Percentiles rank a stretch among this genome's conserved stretches.
These are phyloP conservation scores for Verticillium dahliae DNA, from an alignment of 2,329 filamentous ascomycete genomes.

Conservation along the genomic window DNA sequence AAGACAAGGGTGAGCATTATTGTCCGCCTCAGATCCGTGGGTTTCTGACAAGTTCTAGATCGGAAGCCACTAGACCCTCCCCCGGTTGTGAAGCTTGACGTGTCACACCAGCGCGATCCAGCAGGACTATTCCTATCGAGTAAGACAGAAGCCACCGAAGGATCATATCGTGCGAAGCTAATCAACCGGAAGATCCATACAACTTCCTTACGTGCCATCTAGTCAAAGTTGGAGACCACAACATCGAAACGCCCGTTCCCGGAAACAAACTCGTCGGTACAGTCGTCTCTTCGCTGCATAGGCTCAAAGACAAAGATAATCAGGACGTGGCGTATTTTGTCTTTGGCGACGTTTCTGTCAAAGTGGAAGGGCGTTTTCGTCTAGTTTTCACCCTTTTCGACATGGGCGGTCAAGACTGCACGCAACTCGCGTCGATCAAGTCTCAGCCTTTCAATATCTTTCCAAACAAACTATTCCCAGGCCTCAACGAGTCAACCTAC, in stretches of 20 bases:
- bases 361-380: constrained; percentile 63
- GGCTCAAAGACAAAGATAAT: constrained; percentile 72
- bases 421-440: constrained; percentile 29
- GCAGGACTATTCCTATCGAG: constrained; percentile 36
- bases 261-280: constrained; percentile 59
- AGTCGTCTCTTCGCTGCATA: constrained; percentile 72
- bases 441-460: constrained; percentile 64
- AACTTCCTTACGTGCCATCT: constrained; percentile 41
- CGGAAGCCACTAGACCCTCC: constrained; percentile 86
- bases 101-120: constrained; percentile 37
- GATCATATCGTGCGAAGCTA: not conserved
- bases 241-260: constrained; percentile 15
- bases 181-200: constrained; percentile 32
- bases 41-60: constrained; percentile 35
- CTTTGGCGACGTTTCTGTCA: constrained; percentile 82
- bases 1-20: not conserved
- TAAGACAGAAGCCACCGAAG: constrained; percentile 31
- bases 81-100: constrained; percentile 68
- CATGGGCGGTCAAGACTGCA: constrained; percentile 14
- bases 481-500: constrained; percentile 75
- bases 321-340: constrained; percentile 80
- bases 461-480: constrained; percentile 64
- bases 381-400: constrained; percentile 76
- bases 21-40: not conserved
- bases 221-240: constrained; percentile 28